phyloP scores from a whole-genome alignment of 208 protist genomes.

The Acanthamoeba healyi region DNA sequence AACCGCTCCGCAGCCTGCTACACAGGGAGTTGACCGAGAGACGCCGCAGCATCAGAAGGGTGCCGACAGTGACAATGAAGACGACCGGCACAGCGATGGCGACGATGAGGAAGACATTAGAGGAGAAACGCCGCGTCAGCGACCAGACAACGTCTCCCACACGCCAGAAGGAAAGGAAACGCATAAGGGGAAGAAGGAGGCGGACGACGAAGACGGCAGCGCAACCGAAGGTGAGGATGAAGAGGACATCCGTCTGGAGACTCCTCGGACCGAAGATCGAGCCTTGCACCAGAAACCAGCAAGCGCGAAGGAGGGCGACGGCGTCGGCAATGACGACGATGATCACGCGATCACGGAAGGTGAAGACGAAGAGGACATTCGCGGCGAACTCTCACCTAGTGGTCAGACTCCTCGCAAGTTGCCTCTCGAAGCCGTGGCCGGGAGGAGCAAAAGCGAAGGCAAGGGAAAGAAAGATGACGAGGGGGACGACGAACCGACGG shows the following conservation, averaged over 20 bases:
- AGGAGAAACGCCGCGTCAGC: slow-evolving; percentile 7
- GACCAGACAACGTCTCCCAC: not conserved
- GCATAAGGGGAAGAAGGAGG: not conserved
- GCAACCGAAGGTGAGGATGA: not conserved
- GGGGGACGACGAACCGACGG: not conserved
- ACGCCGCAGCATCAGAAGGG: not conserved
- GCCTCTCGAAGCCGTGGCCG: not conserved
- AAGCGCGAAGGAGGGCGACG: not conserved
- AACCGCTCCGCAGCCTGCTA: no score
- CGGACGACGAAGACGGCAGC: not conserved
- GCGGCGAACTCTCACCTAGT: not conserved
- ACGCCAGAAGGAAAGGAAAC: not conserved
- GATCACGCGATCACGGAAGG: not conserved
- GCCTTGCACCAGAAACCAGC: no score
- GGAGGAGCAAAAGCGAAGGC: not conserved
- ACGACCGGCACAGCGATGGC: not conserved
- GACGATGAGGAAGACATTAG: slow-evolving; percentile 4
- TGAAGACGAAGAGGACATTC: slow-evolving; percentile 28
- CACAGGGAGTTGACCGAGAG: not conserved
- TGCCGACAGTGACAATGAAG: no score
- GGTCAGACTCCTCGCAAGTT: not conserved
- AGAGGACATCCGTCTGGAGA: not conserved
- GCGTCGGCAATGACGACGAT: not conserved
- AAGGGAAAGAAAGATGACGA: not conserved
- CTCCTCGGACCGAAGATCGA: not conserved